phyloP scores from a whole-genome alignment of 108 stramenopile genomes.

The Licmophora abbreviata region DNA sequence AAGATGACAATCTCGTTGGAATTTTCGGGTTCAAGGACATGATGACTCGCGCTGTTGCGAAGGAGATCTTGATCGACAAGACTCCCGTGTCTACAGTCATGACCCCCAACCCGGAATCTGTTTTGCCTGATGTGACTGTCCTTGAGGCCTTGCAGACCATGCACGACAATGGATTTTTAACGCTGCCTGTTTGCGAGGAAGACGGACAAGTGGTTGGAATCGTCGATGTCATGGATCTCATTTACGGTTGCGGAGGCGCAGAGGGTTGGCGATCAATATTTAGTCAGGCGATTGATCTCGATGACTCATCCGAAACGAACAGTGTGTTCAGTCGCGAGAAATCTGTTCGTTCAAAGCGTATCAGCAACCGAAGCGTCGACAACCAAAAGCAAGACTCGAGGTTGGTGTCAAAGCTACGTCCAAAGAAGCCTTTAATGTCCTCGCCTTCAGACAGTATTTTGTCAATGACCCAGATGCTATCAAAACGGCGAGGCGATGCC shows the following conservation, averaged over 20 bases:
- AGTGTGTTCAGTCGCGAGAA: not conserved
- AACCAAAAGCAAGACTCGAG: no score
- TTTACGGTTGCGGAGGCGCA: constrained; percentile 66
- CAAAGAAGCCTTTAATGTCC: constrained; percentile 55
- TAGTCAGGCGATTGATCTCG: constrained; percentile 57
- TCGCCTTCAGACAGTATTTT: constrained; percentile 32
- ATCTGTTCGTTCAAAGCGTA: no score
- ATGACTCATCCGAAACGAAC: constrained; percentile 39
- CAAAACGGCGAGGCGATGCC: constrained; percentile 58
- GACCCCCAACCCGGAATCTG: constrained; percentile 92
- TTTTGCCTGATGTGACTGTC: constrained; percentile 80
- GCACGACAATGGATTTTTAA: constrained; percentile 92
- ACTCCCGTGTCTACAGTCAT: constrained; percentile 79
- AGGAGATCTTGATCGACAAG: constrained; percentile 60
- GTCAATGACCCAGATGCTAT: constrained; percentile 47
- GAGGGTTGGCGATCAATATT: constrained; percentile 82
- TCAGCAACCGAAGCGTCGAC: no score
- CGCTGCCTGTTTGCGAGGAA: constrained; percentile 83
- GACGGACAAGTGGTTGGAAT: constrained; percentile 83
- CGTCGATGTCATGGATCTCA: constrained; percentile 95
- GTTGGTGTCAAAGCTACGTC: constrained; percentile 76
- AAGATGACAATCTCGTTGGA: constrained; percentile 72
- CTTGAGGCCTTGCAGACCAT: constrained; percentile 90
- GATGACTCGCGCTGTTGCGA: constrained; percentile 88
- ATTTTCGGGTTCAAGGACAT: constrained; percentile 95